phyloP scores from a whole-genome alignment of 805 yeast species.

The Schwanniomyces pseudopolymorphus region DNA sequence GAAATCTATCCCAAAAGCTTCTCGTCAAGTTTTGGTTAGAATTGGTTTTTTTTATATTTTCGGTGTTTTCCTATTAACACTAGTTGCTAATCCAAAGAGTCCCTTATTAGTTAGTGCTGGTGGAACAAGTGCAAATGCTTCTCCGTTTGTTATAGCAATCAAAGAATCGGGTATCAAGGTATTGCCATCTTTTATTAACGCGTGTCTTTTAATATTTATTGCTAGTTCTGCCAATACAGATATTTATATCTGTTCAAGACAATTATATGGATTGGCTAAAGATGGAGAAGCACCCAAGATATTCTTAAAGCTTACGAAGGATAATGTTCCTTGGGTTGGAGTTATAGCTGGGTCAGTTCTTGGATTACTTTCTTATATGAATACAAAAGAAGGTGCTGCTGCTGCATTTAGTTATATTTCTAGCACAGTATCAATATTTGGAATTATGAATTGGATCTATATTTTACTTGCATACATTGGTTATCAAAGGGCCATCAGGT shows the following conservation, averaged over 20 bases:
- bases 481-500: constrained; percentile 8
- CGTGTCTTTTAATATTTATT: constrained; percentile 7
- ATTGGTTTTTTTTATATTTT: constrained; percentile 21
- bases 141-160: constrained; percentile 31
- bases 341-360: constrained; percentile 9
- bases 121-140: constrained; percentile 11
- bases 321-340: constrained; percentile 13
- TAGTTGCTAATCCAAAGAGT: constrained; percentile 17
- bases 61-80: constrained; percentile 17
- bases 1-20: constrained; percentile 22
- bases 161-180: constrained; percentile 16
- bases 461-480: constrained; percentile 11
- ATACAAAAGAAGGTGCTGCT: constrained; percentile 5
- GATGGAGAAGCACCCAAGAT: constrained; percentile 17
- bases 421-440: constrained; percentile 15
- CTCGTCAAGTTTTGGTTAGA: constrained; percentile 20
- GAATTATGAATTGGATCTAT: constrained; percentile 15
- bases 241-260: constrained; percentile 17
- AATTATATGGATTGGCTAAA: constrained; percentile 17
- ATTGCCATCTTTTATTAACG: constrained; percentile 5
- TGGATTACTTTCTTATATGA: constrained; percentile 4
- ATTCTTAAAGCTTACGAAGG: constrained; percentile 13
- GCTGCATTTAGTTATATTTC: constrained; percentile 13
- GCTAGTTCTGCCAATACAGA: constrained; percentile 18
- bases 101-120: constrained; percentile 8